These are phyloP conservation scores for Houttuynia cordata DNA, from an alignment of 164 flowering plant genomes.

Conservation along the genomic window DNA sequence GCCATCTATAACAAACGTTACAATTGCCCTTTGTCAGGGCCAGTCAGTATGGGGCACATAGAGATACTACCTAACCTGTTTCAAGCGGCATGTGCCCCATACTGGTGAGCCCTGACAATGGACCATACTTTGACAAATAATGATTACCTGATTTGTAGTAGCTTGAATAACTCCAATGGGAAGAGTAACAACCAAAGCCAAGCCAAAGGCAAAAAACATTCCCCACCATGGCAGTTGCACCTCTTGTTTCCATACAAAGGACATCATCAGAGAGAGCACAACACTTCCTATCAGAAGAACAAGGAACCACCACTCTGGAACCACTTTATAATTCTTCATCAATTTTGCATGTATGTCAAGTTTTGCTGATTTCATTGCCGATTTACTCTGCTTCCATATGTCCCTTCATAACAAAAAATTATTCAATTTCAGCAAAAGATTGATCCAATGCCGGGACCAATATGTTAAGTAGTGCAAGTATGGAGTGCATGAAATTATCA, in stretches of 20 bases:
- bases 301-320: slow-evolving; percentile 81
- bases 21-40: too few relatives aligned
- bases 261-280: slow-evolving; percentile 49
- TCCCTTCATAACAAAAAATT: slow-evolving; percentile 27
- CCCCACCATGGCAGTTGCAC: slow-evolving; percentile 96
- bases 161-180: slow-evolving; percentile 98
- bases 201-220: slow-evolving; percentile 64
- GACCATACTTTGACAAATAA: too few relatives aligned
- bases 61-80: too few relatives aligned
- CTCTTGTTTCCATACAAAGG: slow-evolving; percentile 57
- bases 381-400: slow-evolving; percentile 61
- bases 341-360: slow-evolving; percentile 60
- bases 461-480: too few relatives aligned
- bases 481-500: too few relatives aligned
- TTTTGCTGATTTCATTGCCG: slow-evolving; percentile 52
- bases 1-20: neutral
- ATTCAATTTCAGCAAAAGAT: neutral
- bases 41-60: too few relatives aligned
- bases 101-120: too few relatives aligned
- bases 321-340: slow-evolving; percentile 33
- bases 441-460: too few relatives aligned
- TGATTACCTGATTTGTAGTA: slow-evolving; percentile 80
- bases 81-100: too few relatives aligned
- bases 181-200: slow-evolving; percentile 76
- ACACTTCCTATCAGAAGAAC: slow-evolving; percentile 44